Evolutionary conservation across 2,329 filamentous ascomycete genomes (phyloP).

Genomic region (Cryphonectria nitschkei): DNA sequence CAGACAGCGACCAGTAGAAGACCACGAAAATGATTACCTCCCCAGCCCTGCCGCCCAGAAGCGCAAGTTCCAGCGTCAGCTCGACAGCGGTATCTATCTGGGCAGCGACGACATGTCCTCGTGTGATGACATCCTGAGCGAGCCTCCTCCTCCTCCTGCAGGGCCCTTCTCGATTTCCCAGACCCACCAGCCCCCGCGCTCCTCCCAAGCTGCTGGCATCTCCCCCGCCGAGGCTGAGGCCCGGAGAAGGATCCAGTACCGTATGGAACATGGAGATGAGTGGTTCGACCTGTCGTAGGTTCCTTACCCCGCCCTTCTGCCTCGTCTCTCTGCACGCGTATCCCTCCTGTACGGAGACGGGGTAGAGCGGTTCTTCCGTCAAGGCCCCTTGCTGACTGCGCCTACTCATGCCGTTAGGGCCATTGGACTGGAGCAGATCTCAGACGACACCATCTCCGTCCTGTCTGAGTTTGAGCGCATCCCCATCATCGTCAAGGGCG

Average conservation of each 20-base stretch:
- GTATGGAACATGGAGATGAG: slow-evolving; percentile 62
- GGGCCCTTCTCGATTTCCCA: slow-evolving; percentile 12
- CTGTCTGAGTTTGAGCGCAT: slow-evolving; percentile 59
- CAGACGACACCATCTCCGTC: slow-evolving; percentile 60
- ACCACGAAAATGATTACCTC: slow-evolving; percentile 36
- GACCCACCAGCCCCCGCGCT: slow-evolving; percentile 15
- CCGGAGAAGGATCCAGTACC: slow-evolving; percentile 51
- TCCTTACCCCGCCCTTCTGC: neutral
- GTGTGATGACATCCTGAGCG: slow-evolving; percentile 51
- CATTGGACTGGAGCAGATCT: slow-evolving; percentile 55
- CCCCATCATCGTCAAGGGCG: slow-evolving; percentile 57
- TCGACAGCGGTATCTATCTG: slow-evolving; percentile 70
- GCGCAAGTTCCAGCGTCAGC: slow-evolving; percentile 59
- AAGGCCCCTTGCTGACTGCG: neutral
- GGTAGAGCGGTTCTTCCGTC: no score
- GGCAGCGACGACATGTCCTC: slow-evolving; percentile 61
- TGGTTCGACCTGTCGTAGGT: slow-evolving; percentile 64
- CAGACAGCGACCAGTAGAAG: slow-evolving; percentile 49
- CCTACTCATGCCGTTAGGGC: slow-evolving; percentile 35
- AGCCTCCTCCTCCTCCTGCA: slow-evolving; percentile 28
- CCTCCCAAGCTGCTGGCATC: slow-evolving; percentile 11
- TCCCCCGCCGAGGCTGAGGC: slow-evolving; percentile 43
- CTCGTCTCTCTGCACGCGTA: neutral
- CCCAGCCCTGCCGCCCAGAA: slow-evolving; percentile 39
- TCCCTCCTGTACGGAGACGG: no score